Evolutionary conservation across 306 rosid genomes (phyloP).

Genomic region (Prunus campanulata): DNA sequence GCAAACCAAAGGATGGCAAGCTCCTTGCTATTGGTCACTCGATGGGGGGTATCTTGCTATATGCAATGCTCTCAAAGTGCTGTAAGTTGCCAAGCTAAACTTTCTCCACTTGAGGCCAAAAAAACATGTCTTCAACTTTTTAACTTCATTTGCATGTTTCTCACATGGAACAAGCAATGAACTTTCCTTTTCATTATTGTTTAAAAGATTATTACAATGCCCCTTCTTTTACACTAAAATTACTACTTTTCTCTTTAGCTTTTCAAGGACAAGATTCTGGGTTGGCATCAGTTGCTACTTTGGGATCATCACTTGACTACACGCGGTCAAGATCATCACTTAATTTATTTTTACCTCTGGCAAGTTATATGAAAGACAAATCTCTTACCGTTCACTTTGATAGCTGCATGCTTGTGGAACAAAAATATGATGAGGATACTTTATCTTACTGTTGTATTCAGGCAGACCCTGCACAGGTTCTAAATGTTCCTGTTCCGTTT

Average conservation of each 20-base stretch:
- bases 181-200: not conserved
- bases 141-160: not conserved
- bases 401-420: constrained; percentile 7
- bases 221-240: constrained; percentile 18
- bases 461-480: constrained; percentile 62
- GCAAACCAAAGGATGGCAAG: constrained; percentile 77
- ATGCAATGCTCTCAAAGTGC: constrained; percentile 66
- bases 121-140: too few species aligned
- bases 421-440: constrained; percentile 5
- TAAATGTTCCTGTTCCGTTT: constrained; percentile 79
- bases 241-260: constrained; percentile 36
- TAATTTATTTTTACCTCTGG: constrained; percentile 83
- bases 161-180: not conserved
- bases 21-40: constrained; percentile 89
- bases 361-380: constrained; percentile 39
- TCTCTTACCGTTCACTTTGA: not conserved
- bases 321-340: constrained; percentile 73
- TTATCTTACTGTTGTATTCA: constrained; percentile 35
- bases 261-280: constrained; percentile 53
- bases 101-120: constrained; percentile 2
- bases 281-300: constrained; percentile 66
- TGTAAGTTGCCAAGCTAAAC: constrained; percentile 47
- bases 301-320: constrained; percentile 88
- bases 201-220: not conserved
- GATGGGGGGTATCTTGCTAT: constrained; percentile 93